These are phyloP conservation scores for Colletotrichum godetiae DNA, from an alignment of 2,329 filamentous ascomycete species.

Conservation along the genomic window DNA sequence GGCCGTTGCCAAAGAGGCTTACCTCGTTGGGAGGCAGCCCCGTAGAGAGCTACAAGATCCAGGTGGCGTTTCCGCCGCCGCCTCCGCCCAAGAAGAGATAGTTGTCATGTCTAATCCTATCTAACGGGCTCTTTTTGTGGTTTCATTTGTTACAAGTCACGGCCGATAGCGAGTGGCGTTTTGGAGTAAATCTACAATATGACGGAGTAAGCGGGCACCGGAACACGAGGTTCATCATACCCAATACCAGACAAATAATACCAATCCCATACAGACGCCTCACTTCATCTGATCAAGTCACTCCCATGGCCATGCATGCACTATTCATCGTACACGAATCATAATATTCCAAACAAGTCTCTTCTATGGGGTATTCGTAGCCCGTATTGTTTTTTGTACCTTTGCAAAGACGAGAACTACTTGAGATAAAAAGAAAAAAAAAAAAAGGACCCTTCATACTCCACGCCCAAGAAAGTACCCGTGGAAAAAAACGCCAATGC, in stretches of 20 bases:
- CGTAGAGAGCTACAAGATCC: conserved; percentile 49
- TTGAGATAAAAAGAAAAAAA: conserved; percentile 30
- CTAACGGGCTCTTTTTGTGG: background rate
- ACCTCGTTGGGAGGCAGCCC: conserved; percentile 43
- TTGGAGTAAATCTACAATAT: background rate
- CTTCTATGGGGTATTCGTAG: conserved; percentile 29
- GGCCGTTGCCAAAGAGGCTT: conserved; percentile 29
- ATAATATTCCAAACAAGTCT: conserved; percentile 23
- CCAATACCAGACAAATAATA: background rate
- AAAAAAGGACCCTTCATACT: conserved; percentile 28
- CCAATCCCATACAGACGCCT: background rate
- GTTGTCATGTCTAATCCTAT: background rate
- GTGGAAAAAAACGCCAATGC: conserved; percentile 30
- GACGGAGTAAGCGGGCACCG: no score
- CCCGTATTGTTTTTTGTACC: conserved; percentile 9
- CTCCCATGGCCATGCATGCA: background rate
- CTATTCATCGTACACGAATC: background rate
- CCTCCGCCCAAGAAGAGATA: conserved; percentile 42
- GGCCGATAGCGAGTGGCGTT: background rate
- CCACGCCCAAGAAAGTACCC: conserved; percentile 30
- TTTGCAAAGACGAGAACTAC: background rate
- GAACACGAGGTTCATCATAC: background rate
- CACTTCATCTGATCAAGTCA: background rate
- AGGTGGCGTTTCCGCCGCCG: conserved; percentile 53
- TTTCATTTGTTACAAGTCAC: no score